Evolutionary conservation across 352 stramenopile genomes (phyloP).

Genomic region (Globisporangium recalcitrans): DNA sequence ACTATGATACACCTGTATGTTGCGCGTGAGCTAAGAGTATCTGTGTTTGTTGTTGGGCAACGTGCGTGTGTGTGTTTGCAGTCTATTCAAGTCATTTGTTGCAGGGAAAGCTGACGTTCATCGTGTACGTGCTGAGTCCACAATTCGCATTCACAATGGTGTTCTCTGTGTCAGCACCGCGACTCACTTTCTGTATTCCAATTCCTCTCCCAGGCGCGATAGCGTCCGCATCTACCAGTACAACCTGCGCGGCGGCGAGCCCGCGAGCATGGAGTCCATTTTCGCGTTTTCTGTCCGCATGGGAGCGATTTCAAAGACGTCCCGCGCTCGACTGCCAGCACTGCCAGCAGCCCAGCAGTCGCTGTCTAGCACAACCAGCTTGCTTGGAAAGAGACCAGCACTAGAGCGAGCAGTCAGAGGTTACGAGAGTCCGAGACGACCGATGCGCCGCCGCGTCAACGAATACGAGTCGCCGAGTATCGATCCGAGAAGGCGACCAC

Average conservation of each 20-base stretch:
- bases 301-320: conserved; percentile 42
- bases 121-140: conserved; percentile 29
- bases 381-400: conserved; percentile 9
- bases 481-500: conserved; percentile 13
- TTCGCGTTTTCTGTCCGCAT: conserved; percentile 44
- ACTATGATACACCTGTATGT: not conserved
- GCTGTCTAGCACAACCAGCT: too few species aligned
- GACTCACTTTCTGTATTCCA: not conserved
- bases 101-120: conserved; percentile 62
- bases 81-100: conserved; percentile 63
- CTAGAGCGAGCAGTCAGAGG: not conserved
- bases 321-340: conserved; percentile 4
- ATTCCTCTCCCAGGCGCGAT: conserved; percentile 32
- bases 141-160: not conserved
- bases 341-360: not conserved
- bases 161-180: not conserved
- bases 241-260: conserved; percentile 48
- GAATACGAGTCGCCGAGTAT: conserved; percentile 24
- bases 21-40: not conserved
- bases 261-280: conserved; percentile 33
- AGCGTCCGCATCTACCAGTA: conserved; percentile 47
- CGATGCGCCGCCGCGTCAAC: conserved; percentile 26
- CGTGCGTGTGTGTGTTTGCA: conserved; percentile 2
- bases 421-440: conserved; percentile 25
- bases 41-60: not conserved